Percentiles rank a stretch among this genome's conserved stretches.
These are phyloP conservation scores for Tuber borchii DNA, from an alignment of 495 filamentous ascomycete species.

Conservation along the genomic window DNA sequence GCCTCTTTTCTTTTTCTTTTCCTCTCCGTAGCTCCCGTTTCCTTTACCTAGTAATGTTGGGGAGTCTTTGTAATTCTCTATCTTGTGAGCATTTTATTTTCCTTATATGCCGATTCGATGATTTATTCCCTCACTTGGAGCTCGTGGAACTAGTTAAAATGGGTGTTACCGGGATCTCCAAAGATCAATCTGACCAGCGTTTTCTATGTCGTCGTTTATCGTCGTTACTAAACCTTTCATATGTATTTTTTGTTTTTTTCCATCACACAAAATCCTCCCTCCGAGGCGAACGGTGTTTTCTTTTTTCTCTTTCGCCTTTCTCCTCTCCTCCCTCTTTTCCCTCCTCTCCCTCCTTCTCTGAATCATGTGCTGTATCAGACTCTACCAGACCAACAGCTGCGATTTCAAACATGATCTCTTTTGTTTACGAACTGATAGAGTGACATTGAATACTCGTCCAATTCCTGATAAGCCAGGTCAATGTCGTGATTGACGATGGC, in stretches of 20 bases:
- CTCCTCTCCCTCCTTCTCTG: background rate
- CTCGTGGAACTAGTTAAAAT: background rate
- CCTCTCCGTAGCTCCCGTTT: background rate
- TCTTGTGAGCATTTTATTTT: background rate
- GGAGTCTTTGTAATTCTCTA: slow-evolving; percentile 4
- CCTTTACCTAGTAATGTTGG: background rate
- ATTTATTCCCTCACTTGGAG: background rate
- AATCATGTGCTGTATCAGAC: background rate
- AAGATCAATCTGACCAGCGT: background rate
- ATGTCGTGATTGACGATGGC: slow-evolving; percentile 82
- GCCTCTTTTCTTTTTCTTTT: background rate
- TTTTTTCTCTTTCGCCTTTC: background rate
- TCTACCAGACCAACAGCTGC: background rate
- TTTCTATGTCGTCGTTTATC: background rate
- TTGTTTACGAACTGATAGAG: background rate
- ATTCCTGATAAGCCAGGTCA: slow-evolving; percentile 68
- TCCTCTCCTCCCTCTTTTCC: background rate
- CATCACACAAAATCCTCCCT: background rate
- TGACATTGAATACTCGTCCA: slow-evolving; percentile 52
- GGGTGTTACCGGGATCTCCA: background rate
- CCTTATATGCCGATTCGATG: background rate
- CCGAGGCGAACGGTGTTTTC: background rate
- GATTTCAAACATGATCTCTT: slow-evolving; percentile 1
- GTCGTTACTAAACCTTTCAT: background rate
- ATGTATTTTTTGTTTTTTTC: background rate